A percentile compares a stretch with the other conserved stretches of the same genome.
Conservation (phyloP, 257 asterid genomes). For the Gentiana macrophylla region DNA sequence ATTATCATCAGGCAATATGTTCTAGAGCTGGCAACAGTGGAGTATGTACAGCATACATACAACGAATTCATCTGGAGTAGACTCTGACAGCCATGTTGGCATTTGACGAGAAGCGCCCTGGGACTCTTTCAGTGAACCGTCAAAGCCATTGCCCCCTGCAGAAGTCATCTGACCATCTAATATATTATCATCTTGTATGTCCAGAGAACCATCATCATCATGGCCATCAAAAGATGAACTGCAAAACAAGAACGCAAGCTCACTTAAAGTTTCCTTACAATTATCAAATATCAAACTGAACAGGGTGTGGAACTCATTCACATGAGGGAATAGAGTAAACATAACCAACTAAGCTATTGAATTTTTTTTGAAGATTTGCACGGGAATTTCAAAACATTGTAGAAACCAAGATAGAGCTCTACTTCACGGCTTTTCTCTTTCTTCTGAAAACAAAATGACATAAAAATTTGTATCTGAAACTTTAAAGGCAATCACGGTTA, state of each 20-base stretch:
- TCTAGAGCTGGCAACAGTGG: constrained; percentile 14
- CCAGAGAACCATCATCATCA: constrained; percentile 57
- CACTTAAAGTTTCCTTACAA: no score
- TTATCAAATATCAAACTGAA: no score
- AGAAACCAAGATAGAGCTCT: no score
- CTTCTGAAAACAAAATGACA: no score
- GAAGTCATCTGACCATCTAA: constrained; percentile 11
- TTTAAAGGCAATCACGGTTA: no score
- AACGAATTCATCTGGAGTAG: constrained; percentile 95
- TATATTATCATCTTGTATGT: constrained; percentile 35
- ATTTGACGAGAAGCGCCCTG: constrained; percentile 49
- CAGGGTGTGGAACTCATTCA: no score
- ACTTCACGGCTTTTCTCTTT: no score
- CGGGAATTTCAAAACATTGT: no score
- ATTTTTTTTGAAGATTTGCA: no score
- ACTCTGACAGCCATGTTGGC: constrained; percentile 83
- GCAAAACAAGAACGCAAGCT: constrained; percentile 21
- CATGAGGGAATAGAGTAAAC: no score
- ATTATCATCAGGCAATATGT: constrained; percentile 8
- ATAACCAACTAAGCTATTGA: no score
- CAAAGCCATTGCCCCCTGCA: constrained; percentile 51
- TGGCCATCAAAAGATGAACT: constrained; percentile 72
- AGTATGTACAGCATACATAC: constrained; percentile 49
- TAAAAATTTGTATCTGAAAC: no score
- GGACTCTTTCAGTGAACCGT: constrained; percentile 37